Base-by-base conservation (phyloP, 176 grass and related monocot genomes). In the Melocanna baccifera region DNA sequence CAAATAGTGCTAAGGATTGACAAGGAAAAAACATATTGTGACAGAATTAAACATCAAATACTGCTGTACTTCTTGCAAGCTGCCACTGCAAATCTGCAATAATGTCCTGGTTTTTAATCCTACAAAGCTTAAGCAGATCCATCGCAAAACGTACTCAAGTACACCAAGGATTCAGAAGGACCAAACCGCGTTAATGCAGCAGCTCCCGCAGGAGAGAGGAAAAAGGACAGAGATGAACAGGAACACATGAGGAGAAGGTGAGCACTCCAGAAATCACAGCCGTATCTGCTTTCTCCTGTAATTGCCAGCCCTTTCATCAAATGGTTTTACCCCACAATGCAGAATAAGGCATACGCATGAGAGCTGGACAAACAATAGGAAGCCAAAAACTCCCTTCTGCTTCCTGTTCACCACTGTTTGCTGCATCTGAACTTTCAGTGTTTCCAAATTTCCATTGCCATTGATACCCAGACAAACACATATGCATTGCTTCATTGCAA, bases 311-410 rank as follows among this genome's bases (percentile, higher is more conserved):
- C 77, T 63, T 56, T 76, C 57, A 67, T 52, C 81, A 85, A 71
- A 81, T 88, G 89, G 81, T 87, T 72, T 71, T n/a, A n/a, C n/a
- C 55, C 26, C 22, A 0, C 2, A 71, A 56, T 14, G 32, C 18
- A 22, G 22, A 37, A 57, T 30, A 37, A 56, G 30, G 22, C 50
- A 23, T 23, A 55, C 8, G 28, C 65, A 57, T 37, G 40, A 67
- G 73, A 88, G 83, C 53, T 78, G 73, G 53, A 57, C 25, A 72
- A 1, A 67, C 36, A 14, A 73, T 32, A 67, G 46, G 56, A 69
- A 22, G 75, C 50, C 71, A 87, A 82, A 82, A 62, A 48, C 39
- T 82, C 71, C 51, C 51, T 69, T 69, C 79, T 82, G 85, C 37
- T 67, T 75, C 78, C 78, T 76, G 78, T 47, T 67, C 77, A 58